Evolutionary conservation across 2,329 filamentous ascomycete species (phyloP).

Genomic region (Coniochaeta ligniaria): DNA sequence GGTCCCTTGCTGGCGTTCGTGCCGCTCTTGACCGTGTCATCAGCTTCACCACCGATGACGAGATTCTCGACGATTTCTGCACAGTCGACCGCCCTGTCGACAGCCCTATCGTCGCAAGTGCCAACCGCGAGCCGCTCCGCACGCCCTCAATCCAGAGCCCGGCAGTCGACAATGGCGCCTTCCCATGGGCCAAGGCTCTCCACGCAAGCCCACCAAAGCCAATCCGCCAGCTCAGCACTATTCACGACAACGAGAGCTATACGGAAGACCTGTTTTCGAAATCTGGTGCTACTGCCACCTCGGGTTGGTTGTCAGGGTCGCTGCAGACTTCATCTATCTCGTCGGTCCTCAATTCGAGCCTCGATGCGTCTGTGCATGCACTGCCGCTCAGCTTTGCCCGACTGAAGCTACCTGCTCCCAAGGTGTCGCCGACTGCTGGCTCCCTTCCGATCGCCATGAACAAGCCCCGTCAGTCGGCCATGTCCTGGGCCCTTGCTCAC

Average conservation of each 20-base stretch:
- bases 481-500: conserved; percentile 75
- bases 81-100: conserved; percentile 71
- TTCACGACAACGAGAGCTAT: conserved; percentile 73
- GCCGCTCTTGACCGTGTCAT: conserved; percentile 72
- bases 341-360: conserved; percentile 75
- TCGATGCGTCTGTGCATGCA: conserved; percentile 76
- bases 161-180: conserved; percentile 70
- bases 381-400: conserved; percentile 42
- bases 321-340: conserved; percentile 74
- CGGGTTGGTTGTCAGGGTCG: conserved; percentile 73
- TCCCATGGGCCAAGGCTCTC: conserved; percentile 91
- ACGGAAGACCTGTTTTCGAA: conserved; percentile 79
- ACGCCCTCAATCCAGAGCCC: conserved; percentile 93
- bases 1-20: conserved; percentile 71
- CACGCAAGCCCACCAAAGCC: conserved; percentile 65
- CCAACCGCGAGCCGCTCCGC: conserved; percentile 89
- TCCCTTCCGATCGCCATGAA: conserved; percentile 76
- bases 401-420: conserved; percentile 34
- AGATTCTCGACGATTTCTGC: conserved; percentile 89
- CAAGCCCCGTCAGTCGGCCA: conserved; percentile 62
- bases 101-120: conserved; percentile 68
- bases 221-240: conserved; percentile 79
- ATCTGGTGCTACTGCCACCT: conserved; percentile 60
- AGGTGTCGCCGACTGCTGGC: conserved; percentile 52
- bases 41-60: conserved; percentile 90